Percentiles rank a stretch among this genome's conserved stretches.
phyloP scores from a whole-genome alignment of 148 eudicot genomes.

The Camellia sinensis region DNA sequence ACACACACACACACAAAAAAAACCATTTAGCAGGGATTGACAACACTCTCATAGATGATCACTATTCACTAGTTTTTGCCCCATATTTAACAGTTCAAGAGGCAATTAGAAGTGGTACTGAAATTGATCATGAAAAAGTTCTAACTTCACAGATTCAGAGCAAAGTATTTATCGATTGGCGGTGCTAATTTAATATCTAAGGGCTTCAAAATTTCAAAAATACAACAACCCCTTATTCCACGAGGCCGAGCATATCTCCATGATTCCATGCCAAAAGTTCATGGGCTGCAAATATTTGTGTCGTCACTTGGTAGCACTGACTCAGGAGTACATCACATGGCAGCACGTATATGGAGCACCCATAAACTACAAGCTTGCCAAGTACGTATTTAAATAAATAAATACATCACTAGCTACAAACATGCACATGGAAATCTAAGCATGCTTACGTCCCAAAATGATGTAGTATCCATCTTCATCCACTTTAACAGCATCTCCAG shows the following conservation, averaged over 20 bases:
- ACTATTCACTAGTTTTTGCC: neutral
- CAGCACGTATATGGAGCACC: neutral
- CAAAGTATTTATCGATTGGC: neutral
- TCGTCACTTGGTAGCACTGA: neutral
- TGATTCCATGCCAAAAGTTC: neutral
- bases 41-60: neutral
- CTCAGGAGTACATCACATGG: neutral
- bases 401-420: neutral
- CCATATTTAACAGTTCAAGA: neutral
- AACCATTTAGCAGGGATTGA: neutral
- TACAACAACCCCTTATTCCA: neutral
- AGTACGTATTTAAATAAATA: neutral
- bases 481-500: slow-evolving; percentile 81
- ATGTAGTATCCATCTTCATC: slow-evolving; percentile 94
- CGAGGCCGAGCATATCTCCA: neutral
- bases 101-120: slow-evolving; percentile 9
- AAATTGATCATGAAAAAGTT: neutral
- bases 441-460: slow-evolving; percentile 89
- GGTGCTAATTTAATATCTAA: neutral
- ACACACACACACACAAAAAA: too few species aligned
- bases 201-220: neutral
- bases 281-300: neutral
- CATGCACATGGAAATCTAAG: slow-evolving; percentile 5
- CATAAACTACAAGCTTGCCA: neutral
- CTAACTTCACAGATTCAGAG: neutral